phyloP scores from a whole-genome alignment of 2,329 filamentous ascomycete genomes.

The Alternaria viburni region DNA sequence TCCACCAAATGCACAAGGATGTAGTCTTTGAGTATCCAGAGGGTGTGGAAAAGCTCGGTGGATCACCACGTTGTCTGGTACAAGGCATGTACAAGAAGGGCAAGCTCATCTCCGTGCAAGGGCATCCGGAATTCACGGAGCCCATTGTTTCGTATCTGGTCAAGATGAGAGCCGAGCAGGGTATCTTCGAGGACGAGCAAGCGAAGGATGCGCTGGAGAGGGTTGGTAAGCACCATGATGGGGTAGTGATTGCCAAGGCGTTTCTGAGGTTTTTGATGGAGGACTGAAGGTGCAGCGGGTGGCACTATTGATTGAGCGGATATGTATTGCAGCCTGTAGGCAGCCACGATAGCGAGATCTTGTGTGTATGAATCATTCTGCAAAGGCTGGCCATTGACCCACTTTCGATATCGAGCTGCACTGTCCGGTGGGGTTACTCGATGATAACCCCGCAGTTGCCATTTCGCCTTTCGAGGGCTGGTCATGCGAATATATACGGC shows the following conservation, averaged over 20 bases:
- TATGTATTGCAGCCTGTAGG: background rate
- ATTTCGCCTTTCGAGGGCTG: no score
- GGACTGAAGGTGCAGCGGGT: constrained; percentile 32
- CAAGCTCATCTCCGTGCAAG: constrained; percentile 77
- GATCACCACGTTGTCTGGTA: constrained; percentile 71
- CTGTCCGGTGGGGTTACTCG: background rate
- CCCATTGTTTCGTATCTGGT: constrained; percentile 75
- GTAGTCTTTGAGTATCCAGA: constrained; percentile 70
- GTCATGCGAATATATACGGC: no score
- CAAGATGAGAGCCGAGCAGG: constrained; percentile 66
- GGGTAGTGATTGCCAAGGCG: constrained; percentile 72
- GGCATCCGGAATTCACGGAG: constrained; percentile 82
- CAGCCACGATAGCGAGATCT: background rate
- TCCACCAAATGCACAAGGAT: constrained; percentile 90
- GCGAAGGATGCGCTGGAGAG: constrained; percentile 73
- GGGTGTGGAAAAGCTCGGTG: constrained; percentile 68
- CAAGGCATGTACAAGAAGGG: constrained; percentile 78
- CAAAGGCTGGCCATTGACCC: background rate
- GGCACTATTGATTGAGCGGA: background rate
- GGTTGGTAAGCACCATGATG: constrained; percentile 74
- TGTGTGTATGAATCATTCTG: background rate
- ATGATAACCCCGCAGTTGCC: background rate
- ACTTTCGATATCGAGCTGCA: background rate
- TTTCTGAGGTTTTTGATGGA: constrained; percentile 81
- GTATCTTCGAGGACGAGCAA: constrained; percentile 72